Base-by-base conservation (phyloP, 2,329 filamentous ascomycete genomes). In the Neonectria sp. region DNA sequence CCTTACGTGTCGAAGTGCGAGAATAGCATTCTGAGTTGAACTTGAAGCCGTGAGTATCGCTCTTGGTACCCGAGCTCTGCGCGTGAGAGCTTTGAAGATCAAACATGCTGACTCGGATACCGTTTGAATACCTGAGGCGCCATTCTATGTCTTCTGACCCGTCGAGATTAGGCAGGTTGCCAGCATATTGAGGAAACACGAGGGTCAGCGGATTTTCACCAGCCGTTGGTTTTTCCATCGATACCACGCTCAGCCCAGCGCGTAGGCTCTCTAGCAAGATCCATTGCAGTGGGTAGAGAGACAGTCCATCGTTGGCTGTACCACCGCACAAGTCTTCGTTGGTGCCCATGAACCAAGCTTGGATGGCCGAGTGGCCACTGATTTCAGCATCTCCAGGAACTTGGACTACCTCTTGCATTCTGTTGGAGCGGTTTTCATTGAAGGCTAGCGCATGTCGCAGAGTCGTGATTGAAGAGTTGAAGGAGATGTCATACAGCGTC, bases 91-190 rank as follows among this genome's bases (percentile, higher is more conserved):
- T 72, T 43, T 75, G 73, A 3, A 75, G 61, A 24, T 75, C 73
- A 65, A 75, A 75, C 73, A 75, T 75, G 62, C 72, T 75, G 43
- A 53, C 52, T 15, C 65, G 15, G 2, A 73, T 55, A 2, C 72
- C 73, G 3, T 76, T 75, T 1, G 63, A 59, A 25, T 72, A 75
- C 9, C 53, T 49, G 3, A 75, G 55, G 1, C 58, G 71, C 73
- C 73, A 75, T 40, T 75, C 72, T 2, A 76, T 75, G 11, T 75
- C 73, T 27, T 75, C 73, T 1, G 73, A 72, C 3, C 71, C 72
- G 24, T 73, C 72, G 1, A 75, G 17, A 2, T 63, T 43, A 2
- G 73, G 73, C 12, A 73, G 27, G 6, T 60, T 71, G 4, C 73
- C 73, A 15, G 73, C 73, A 3, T 67, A 75, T 11, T 75, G 73